Percentiles rank a stretch among this genome's conserved stretches.
Evolutionary conservation across 108 stramenopile species (phyloP).

Genomic region (Nitzschia inconspicua): DNA sequence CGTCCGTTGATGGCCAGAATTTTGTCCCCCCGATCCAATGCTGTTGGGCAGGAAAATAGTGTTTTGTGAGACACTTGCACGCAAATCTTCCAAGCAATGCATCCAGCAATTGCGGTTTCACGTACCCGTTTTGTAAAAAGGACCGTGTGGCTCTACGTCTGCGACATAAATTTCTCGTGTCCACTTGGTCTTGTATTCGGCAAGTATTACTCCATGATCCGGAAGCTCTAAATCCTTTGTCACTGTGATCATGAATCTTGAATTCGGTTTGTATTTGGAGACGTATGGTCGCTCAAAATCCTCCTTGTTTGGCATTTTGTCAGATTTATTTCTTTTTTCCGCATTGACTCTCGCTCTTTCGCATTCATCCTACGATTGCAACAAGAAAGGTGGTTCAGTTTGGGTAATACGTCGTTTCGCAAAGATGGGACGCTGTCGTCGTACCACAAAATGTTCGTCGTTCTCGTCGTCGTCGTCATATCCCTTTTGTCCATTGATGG

Average conservation of each 20-base stretch:
- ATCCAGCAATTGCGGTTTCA: not conserved
- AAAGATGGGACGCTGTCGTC: too few species aligned
- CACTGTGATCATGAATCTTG: slow-evolving; percentile 27
- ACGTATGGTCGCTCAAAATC: slow-evolving; percentile 10
- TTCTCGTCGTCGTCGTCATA: slow-evolving; percentile 9
- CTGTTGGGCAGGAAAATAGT: not conserved
- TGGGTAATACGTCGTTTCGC: too few species aligned
- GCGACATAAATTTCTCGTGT: slow-evolving; percentile 9
- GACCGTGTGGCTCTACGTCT: slow-evolving; percentile 13
- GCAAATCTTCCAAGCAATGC: not conserved
- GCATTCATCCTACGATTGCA: not conserved
- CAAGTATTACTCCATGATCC: slow-evolving; percentile 8
- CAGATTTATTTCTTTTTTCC: not conserved
- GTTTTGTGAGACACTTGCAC: too few species aligned
- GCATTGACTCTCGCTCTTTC: not conserved
- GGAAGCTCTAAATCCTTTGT: slow-evolving; percentile 5
- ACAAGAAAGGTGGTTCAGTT: too few species aligned
- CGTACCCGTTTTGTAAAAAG: slow-evolving; percentile 19
- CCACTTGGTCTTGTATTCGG: slow-evolving; percentile 3
- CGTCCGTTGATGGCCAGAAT: slow-evolving; percentile 25
- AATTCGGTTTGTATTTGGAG: slow-evolving; percentile 18
- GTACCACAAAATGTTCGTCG: slow-evolving; percentile 6
- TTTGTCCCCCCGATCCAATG: slow-evolving; percentile 27
- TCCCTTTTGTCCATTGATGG: too few species aligned
- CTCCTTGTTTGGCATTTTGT: not conserved